phyloP scores from a whole-genome alignment of 2,329 filamentous ascomycete genomes.

The Fusarium nematophilum region DNA sequence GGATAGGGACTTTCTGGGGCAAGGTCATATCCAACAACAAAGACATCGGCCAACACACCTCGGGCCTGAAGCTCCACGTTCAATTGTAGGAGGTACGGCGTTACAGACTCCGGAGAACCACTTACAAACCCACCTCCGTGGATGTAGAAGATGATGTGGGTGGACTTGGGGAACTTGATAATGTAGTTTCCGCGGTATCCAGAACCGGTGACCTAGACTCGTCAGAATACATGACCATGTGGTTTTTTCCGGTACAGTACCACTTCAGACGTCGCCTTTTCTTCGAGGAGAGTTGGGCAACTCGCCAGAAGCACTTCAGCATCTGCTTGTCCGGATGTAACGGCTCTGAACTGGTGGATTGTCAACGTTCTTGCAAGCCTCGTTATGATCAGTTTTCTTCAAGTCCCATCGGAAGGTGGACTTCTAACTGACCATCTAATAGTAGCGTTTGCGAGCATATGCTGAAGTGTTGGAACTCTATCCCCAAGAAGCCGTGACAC shows the following conservation, averaged over 20 bases:
- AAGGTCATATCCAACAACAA: constrained; percentile 2
- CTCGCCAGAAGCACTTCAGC: neutral
- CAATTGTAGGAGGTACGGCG: neutral
- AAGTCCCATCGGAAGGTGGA: no score
- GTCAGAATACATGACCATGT: neutral
- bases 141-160: neutral
- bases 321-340: neutral
- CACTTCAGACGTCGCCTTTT: neutral
- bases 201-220: neutral
- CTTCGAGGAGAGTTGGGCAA: neutral
- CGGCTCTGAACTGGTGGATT: constrained; percentile 2
- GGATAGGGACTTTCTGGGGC: constrained; percentile 7
- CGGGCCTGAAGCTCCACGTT: neutral
- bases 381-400: neutral
- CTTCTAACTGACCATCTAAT: neutral
- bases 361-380: neutral
- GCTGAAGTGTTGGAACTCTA: neutral
- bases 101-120: neutral
- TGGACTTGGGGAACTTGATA: neutral
- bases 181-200: neutral
- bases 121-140: constrained; percentile 7
- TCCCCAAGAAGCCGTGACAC: neutral
- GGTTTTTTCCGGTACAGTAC: neutral
- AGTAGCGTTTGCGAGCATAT: constrained; percentile 1
- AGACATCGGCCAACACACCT: neutral